A percentile compares a stretch with the other conserved stretches of the same genome.
Conservation (phyloP, 2,329 filamentous ascomycete species). For the Thelonectria olida region DNA sequence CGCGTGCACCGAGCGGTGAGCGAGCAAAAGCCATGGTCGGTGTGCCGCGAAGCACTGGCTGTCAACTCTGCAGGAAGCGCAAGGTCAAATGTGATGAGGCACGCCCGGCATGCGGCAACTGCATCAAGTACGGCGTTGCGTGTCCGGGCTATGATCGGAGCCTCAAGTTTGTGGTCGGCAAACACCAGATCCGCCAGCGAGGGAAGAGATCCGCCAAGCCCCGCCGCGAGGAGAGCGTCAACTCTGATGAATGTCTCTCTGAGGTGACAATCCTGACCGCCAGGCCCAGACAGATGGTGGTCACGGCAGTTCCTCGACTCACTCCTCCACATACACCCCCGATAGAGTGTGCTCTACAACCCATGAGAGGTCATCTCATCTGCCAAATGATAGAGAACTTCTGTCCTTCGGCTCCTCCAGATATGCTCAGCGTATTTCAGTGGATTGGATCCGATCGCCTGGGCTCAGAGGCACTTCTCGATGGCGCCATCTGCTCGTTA, state of each 20-base stretch:
- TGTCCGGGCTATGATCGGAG: constrained; percentile 52
- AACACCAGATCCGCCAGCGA: constrained; percentile 49
- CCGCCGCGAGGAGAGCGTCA: constrained; percentile 12
- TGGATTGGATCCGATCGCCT: constrained; percentile 42
- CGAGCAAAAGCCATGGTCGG: constrained; percentile 46
- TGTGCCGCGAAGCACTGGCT: constrained; percentile 49
- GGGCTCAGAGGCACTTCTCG: constrained; percentile 47
- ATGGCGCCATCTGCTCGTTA: constrained; percentile 50
- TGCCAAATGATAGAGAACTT: constrained; percentile 43
- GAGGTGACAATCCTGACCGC: constrained; percentile 1
- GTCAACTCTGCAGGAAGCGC: constrained; percentile 51
- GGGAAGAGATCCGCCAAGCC: constrained; percentile 25
- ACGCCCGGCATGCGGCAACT: constrained; percentile 52
- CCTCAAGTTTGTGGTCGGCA: constrained; percentile 52
- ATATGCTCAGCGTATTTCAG: constrained; percentile 37
- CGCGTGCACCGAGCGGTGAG: constrained; percentile 39
- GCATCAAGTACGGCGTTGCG: constrained; percentile 47
- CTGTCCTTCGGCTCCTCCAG: constrained; percentile 31
- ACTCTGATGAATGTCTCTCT: constrained; percentile 26
- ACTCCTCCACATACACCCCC: constrained; percentile 19
- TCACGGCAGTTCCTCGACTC: constrained; percentile 12
- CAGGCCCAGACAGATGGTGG: neutral
- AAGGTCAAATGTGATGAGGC: constrained; percentile 57
- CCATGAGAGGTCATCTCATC: constrained; percentile 44
- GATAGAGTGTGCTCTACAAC: constrained; percentile 21